A percentile compares a stretch with the other conserved stretches of the same genome.
phyloP scores from a whole-genome alignment of 1,284 basidiomycete species.

The Ceratobasidium theobromae region DNA sequence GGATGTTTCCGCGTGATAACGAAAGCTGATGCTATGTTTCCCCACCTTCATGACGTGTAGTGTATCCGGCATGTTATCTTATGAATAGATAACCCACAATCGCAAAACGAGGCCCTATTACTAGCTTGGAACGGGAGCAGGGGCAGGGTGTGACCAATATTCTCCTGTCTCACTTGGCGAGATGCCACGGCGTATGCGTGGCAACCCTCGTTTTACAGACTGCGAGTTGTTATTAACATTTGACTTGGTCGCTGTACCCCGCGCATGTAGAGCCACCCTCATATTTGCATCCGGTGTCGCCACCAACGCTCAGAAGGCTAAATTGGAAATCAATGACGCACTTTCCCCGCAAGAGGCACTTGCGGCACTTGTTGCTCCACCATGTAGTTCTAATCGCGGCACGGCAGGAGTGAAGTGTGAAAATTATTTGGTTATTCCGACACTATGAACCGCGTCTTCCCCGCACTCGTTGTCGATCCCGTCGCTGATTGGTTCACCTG shows the following conservation, averaged over 20 bases:
- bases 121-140: too few species aligned
- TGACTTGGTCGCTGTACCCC: background rate
- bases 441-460: too few species aligned
- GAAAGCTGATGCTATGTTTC: background rate
- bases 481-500: background rate
- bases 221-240: background rate
- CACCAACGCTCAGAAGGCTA: constrained; percentile 17
- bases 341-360: constrained; percentile 13
- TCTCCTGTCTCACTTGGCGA: background rate
- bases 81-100: background rate
- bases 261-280: background rate
- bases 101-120: background rate
- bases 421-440: background rate
- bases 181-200: background rate
- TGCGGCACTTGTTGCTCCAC: constrained; percentile 6
- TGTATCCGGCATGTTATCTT: background rate
- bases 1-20: constrained; percentile 68
- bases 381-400: background rate
- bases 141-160: too few species aligned
- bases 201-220: background rate
- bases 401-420: background rate
- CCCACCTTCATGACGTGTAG: background rate
- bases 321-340: constrained; percentile 27
- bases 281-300: background rate
- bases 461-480: background rate